Conservation (phyloP, 352 stramenopile species). For the Elongisporangium prolatum region DNA sequence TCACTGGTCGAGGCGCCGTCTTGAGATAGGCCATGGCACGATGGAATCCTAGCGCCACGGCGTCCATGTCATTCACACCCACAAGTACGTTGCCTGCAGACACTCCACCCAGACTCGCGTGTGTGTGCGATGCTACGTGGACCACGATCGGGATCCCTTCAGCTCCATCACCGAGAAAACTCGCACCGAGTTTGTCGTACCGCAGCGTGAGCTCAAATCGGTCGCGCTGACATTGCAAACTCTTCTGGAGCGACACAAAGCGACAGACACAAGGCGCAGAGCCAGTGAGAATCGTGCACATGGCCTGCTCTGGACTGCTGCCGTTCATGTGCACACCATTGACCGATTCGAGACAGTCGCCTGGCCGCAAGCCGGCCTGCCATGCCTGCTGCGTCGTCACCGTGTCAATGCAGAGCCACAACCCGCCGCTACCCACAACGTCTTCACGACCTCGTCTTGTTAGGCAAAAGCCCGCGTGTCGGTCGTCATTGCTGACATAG, state of each 20-base stretch:
- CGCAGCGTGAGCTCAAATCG: conserved; percentile 36
- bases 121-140: conserved; percentile 10
- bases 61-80: conserved; percentile 49
- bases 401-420: conserved; percentile 17
- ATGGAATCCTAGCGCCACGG: conserved; percentile 33
- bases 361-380: conserved; percentile 40
- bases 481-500: conserved; percentile 18
- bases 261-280: conserved; percentile 32
- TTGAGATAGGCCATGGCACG: conserved; percentile 31
- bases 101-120: conserved; percentile 7
- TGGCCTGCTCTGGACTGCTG: conserved; percentile 28
- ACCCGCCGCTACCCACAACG: conserved; percentile 5
- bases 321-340: conserved; percentile 22
- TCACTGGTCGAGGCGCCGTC: conserved; percentile 26
- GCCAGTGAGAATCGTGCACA: conserved; percentile 23
- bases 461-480: conserved; percentile 20
- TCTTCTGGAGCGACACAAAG: conserved; percentile 23
- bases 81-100: conserved; percentile 46
- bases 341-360: conserved; percentile 53
- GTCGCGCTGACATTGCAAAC: conserved; percentile 15
- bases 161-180: conserved; percentile 36
- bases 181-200: conserved; percentile 33
- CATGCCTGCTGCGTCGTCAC: conserved; percentile 33
- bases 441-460: conserved; percentile 10
- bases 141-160: conserved; percentile 47